Base-by-base conservation (phyloP, 2,329 filamentous ascomycete species). In the Alternaria consortialis region DNA sequence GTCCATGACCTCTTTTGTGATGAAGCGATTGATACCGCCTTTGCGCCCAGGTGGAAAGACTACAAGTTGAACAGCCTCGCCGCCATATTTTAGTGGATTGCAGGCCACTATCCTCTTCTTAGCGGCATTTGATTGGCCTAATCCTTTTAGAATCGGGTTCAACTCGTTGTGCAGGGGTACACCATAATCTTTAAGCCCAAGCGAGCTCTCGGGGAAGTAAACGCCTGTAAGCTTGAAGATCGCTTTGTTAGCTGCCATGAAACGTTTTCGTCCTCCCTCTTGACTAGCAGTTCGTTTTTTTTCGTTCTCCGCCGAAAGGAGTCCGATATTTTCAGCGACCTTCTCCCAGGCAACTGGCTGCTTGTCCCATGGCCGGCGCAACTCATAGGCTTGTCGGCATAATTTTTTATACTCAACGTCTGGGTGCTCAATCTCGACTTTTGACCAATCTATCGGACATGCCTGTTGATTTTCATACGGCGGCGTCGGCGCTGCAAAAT, bases 261-360 rank as follows among this genome's bases (percentile, higher is more conserved):
- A 67, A 2, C 60, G 56, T 50, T 69, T 69, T 17, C 66, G 56
- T 12, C 48, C 53, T 5, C 50, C 55, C 29, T 66, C 64, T n/a
- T 51, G 29, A 34, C 50, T 53, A 15, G 40, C 56, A 17, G 31
- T n/a, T 5, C 13, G 3, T 1, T 6, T 8, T 37, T 13, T 8
- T 17, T 13, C 34, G 34, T 37, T 13, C 15, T 37, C 8, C 7
- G 7, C 15, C 15, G 34, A 7, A 37, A 7, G 34, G 5, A 39
- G n/a, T 2, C 4, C n/a, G 4, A 39, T 9, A n/a, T 13, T 34
- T 17, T 32, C 29, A 39, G 39, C 39, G 11, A 48, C 31, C 29
- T 23, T 34, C 6, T 48, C 44, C 29, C 29, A 48, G 4, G 44
- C 43, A 8, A 48, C 29, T 23, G 44, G 29, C 44, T 48, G 1